Conservation (phyloP, 2,329 filamentous ascomycete species). For the Endoconidiophora polonica region DNA sequence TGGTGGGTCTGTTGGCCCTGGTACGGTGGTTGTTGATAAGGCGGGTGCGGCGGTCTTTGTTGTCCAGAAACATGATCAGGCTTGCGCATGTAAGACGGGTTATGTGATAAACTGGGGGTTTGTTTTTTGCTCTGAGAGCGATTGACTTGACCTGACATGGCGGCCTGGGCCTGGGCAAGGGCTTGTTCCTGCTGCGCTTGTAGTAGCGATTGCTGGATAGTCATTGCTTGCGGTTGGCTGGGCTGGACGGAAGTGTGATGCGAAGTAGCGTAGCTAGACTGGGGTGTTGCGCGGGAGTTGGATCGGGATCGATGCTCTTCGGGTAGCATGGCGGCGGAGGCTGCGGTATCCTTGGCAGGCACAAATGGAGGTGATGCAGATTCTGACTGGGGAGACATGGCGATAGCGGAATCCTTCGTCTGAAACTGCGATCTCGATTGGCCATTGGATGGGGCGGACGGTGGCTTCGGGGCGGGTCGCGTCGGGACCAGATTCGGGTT, state of each 20-base stretch:
- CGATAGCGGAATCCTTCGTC: slow-evolving; percentile 47
- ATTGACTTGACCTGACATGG: slow-evolving; percentile 53
- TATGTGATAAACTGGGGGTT: slow-evolving; percentile 29
- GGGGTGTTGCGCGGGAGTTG: slow-evolving; percentile 42
- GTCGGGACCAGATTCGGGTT: slow-evolving; percentile 49
- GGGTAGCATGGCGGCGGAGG: slow-evolving; percentile 34
- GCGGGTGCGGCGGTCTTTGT: slow-evolving; percentile 4
- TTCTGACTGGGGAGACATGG: slow-evolving; percentile 40
- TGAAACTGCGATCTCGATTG: slow-evolving; percentile 32
- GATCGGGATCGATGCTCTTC: slow-evolving; percentile 54
- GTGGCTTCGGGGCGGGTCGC: slow-evolving; percentile 77
- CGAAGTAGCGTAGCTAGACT: slow-evolving; percentile 29
- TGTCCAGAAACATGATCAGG: slow-evolving; percentile 15
- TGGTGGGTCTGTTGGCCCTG: slow-evolving; percentile 13
- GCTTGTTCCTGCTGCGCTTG: slow-evolving; percentile 82
- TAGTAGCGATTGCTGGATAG: slow-evolving; percentile 35
- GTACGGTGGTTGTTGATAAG: slow-evolving; percentile 7
- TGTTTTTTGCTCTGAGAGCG: slow-evolving; percentile 60
- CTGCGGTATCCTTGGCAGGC: slow-evolving; percentile 34
- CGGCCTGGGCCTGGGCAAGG: slow-evolving; percentile 62
- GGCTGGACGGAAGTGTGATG: slow-evolving; percentile 10
- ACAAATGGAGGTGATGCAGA: slow-evolving; percentile 32
- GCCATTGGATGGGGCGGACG: slow-evolving; percentile 38
- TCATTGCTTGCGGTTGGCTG: slow-evolving; percentile 25
- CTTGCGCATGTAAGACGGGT: slow-evolving; percentile 22